Base-by-base conservation (phyloP, 2,329 filamentous ascomycete genomes). In the Zymoseptoria brevis region DNA sequence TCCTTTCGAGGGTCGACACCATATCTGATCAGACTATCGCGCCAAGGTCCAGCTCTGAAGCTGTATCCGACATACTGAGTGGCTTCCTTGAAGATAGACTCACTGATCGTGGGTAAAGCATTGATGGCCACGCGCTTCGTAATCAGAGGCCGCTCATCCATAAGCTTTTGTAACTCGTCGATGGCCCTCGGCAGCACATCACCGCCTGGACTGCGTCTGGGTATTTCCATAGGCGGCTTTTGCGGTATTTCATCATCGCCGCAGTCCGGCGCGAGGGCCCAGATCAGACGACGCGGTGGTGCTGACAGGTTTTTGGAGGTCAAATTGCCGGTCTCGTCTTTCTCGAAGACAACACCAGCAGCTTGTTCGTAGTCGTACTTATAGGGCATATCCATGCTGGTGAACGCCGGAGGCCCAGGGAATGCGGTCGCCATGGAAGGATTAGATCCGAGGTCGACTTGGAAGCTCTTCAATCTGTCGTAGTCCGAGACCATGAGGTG, bases 1-100 rank as follows among this genome's bases (percentile, higher is more conserved):
- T 92, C 87, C 13, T 76, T 82, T 41, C 94, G 84, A 2, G 94
- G 94, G 71, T 99, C 94, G 19, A 96, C 75, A 8, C 93, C 93
- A 72, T 92, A 94, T 53, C 83, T 85, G 63, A 96, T 84, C 57
- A 96, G 85, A 2, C 89, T 87, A 72, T 97, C 92, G 63, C 90
- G 84, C 88, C 90, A 99, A 0, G 94, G 92, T 0, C 94, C 94
- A 21, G 88, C 90, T 60, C 88, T 87, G 79, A 97, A 96, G 74
- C 92, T 90, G 75, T 96, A 99, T 8, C 89, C 91, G 4, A 90
- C 85, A 68, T 94, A 93, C 63, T 90, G 88, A 56, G 92, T 83
- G 53, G 89, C 89, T 69, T 87, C 83, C 67, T 90, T 88, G 61
- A 96, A 76, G 19, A 77, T 74, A 56, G 79, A 78, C 24, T 80